Evolutionary conservation across 2,329 filamentous ascomycete species (phyloP).

Genomic region (Claviceps fusiformis): DNA sequence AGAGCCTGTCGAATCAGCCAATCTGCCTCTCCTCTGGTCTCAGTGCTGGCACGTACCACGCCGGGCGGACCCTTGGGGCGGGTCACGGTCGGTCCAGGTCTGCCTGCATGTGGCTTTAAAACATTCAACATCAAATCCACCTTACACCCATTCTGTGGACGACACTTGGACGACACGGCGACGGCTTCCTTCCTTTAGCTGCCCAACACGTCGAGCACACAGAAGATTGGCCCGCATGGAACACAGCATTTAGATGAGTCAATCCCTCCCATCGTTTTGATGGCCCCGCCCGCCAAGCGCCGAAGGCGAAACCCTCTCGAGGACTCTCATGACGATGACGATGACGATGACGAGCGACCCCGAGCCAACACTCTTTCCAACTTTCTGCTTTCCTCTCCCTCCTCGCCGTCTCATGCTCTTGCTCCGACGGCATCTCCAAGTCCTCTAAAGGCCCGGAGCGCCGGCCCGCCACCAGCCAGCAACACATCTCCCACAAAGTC

Average conservation of each 20-base stretch:
- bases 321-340: slow-evolving; percentile 18
- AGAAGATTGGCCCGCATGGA: slow-evolving; percentile 9
- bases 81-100: background rate
- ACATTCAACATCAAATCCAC: background rate
- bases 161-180: background rate
- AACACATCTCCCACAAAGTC: slow-evolving; percentile 12
- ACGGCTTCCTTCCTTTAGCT: background rate
- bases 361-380: slow-evolving; percentile 35
- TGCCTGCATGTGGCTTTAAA: too few relatives aligned
- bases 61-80: background rate
- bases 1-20: too few relatives aligned
- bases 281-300: slow-evolving; percentile 46
- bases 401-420: slow-evolving; percentile 21
- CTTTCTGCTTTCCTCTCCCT: slow-evolving; percentile 41
- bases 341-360: slow-evolving; percentile 34
- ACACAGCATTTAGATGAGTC: slow-evolving; percentile 15
- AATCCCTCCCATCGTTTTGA: slow-evolving; percentile 21
- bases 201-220: background rate
- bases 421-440: slow-evolving; percentile 26
- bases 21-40: too few relatives aligned
- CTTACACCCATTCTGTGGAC: too few relatives aligned
- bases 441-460: slow-evolving; percentile 21
- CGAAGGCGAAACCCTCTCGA: slow-evolving; percentile 42
- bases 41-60: background rate
- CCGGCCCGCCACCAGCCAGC: slow-evolving; percentile 6